Evolutionary conservation across 148 eudicot genomes (phyloP), one percentile per base, ranked within the genome.

Genomic region (Heliamphora exappendiculata): DNA sequence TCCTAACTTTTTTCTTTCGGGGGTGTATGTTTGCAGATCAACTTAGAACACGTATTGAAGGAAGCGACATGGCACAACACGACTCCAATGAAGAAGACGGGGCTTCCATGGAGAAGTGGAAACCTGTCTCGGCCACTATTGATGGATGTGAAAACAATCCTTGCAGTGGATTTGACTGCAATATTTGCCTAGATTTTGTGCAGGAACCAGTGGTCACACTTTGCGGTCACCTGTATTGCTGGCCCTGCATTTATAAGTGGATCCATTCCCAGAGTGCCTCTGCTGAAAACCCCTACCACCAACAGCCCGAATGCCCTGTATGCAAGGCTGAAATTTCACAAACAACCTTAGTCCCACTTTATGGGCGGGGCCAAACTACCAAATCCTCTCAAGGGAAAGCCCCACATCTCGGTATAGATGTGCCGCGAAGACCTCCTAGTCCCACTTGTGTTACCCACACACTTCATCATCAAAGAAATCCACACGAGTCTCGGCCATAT

Each of bases 181-280:
- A 92, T 72, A 94, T 94, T 0, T 94, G 98, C 82, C 80, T 90
- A 70, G 97, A 94, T 72, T 74, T 74, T 3, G 95, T 91, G 60
- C 89, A 86, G 37, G 93, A 94, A 20, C 98, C 98, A 0, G 95
- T 94, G 16, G 89, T 94, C 45, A 94, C 97, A 47, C 75, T 94
- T 3, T 91, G 98, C 39, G 98, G 98, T 31, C 98, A 94, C 76
- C 95, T 94, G 77, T 94, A 88, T 65, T 94, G 98, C 67, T 94
- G 98, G 98, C 98, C 95, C 31, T 94, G 98, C 81, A 91, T 94
- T 57, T 94, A 91, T 85, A 82, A 81, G 71, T 94, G 98, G 98
- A 85, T 94, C 19, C 86, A 81, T 53, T 83, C 81, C 44, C 85
- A 81, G 78, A 80, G 60, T 70, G 28, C 58, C 53, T 70, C 85